Evolutionary conservation across 371 early-diverging fungal species (phyloP).

Genomic region (Sporodiniella umbellata): DNA sequence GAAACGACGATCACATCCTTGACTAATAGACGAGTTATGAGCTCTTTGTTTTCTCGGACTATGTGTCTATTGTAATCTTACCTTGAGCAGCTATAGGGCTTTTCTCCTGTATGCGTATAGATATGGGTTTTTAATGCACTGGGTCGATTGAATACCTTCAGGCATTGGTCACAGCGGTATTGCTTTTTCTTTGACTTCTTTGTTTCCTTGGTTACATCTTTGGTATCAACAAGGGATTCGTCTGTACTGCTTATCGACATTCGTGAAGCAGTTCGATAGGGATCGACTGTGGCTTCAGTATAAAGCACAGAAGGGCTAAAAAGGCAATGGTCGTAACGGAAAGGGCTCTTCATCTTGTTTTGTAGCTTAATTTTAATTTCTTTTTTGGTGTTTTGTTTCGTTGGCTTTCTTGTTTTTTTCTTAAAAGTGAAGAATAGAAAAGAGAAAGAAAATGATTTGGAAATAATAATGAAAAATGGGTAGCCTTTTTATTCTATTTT

Average conservation of each 20-base stretch:
- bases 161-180: slow-evolving; percentile 55
- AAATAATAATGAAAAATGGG: too few species aligned
- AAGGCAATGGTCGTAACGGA: too few species aligned
- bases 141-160: slow-evolving; percentile 73
- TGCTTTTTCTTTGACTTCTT: slow-evolving; percentile 5
- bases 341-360: too few species aligned
- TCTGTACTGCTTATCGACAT: background rate
- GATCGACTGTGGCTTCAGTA: too few species aligned
- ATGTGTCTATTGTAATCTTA: slow-evolving; percentile 26
- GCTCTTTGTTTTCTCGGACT: slow-evolving; percentile 8
- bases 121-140: slow-evolving; percentile 72
- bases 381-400: too few species aligned
- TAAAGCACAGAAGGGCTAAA: too few species aligned
- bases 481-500: too few species aligned
- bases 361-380: too few species aligned
- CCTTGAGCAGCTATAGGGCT: slow-evolving; percentile 62
- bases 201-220: background rate
- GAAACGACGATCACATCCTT: slow-evolving; percentile 61
- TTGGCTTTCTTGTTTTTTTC: too few species aligned
- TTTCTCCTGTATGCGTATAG: slow-evolving; percentile 77
- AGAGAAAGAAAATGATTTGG: too few species aligned
- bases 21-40: slow-evolving; percentile 2
- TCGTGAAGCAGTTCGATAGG: too few species aligned
- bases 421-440: too few species aligned
- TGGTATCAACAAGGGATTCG: background rate